These are phyloP conservation scores for Ulvella scutata DNA, from an alignment of 139 green algal genomes.

Conservation along the genomic window DNA sequence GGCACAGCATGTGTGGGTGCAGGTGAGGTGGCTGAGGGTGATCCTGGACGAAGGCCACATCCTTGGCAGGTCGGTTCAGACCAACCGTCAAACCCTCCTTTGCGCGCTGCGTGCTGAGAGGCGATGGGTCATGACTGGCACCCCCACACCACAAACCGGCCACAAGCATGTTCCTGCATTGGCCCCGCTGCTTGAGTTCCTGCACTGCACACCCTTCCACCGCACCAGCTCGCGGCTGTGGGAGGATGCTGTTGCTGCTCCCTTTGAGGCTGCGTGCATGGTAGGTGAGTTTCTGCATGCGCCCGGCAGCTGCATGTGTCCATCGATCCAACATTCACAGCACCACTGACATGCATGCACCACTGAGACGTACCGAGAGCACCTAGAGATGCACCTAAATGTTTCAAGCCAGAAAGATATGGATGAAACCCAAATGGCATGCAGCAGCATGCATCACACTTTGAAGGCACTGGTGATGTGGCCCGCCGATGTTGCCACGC, in stretches of 20 bases:
- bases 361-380: too few relatives aligned
- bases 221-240: conserved; percentile 23
- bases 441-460: too few relatives aligned
- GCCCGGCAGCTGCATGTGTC: neutral
- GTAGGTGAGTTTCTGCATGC: neutral
- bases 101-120: conserved; percentile 53
- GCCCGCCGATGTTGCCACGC: too few relatives aligned
- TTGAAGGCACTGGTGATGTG: too few relatives aligned
- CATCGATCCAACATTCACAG: too few relatives aligned
- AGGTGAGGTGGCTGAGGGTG: conserved; percentile 82
- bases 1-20: neutral
- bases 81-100: conserved; percentile 73
- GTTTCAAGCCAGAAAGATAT: too few relatives aligned
- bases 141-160: conserved; percentile 25
- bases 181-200: conserved; percentile 83
- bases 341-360: too few relatives aligned
- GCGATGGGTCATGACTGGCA: conserved; percentile 83
- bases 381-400: too few relatives aligned
- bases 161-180: conserved; percentile 24
- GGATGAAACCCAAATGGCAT: too few relatives aligned
- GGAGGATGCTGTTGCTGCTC: conserved; percentile 40
- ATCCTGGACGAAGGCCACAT: conserved; percentile 92
- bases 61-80: conserved; percentile 33
- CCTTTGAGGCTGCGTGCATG: conserved; percentile 32
- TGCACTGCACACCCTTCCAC: conserved; percentile 52